Evolutionary conservation across 2,329 filamentous ascomycete species (phyloP), one percentile per base, ranked within the genome.

Genomic region (Xenoacremonium recifei): DNA sequence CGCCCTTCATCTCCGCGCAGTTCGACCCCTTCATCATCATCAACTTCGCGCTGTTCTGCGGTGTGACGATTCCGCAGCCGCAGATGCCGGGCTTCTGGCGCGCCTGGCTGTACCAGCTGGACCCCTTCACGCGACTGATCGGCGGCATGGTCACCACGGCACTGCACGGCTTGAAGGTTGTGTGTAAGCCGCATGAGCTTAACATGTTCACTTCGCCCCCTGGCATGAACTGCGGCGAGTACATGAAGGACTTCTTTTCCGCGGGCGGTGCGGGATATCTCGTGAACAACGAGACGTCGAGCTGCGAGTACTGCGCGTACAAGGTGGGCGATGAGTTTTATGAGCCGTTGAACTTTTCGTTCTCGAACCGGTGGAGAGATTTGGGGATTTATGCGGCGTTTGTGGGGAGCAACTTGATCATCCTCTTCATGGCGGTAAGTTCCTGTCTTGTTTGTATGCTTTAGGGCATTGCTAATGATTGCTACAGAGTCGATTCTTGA

Each of bases 1-100:
- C 79, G 18, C 81, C 87, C 2, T 89, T 89, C 66, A 87, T 95
- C 54, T 83, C 87, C 0, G 82, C 85, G 12, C 81, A 92, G 52
- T 77, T 89, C 51, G 90, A 95, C 55, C 89, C 90, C 1, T 87
- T 91, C 61, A 70, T 93, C 61, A 84, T 90, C 64, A 87, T 93
- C 62, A 82, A 85, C 44, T 92, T 95, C 59, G 78, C 85, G 2
- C 76, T 95, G 18, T 95, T 95, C 79, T 95, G 88, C 58, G 89
- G 89, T 64, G 89, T 95, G 47, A 86, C 87, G 0, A 87, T 95
- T 37, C 85, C 89, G 0, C 79, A 83, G 31, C 79, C 84, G 0
- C 82, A 87, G 63, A 95, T 95, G 67, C 85, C 87, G 2, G 70
- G 67, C 2, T 90, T 90, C 68, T 93, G 87, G 86, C 77, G 84